These are phyloP conservation scores for Thielaviopsis euricoi DNA, from an alignment of 2,329 filamentous ascomycete genomes.

Conservation along the genomic window DNA sequence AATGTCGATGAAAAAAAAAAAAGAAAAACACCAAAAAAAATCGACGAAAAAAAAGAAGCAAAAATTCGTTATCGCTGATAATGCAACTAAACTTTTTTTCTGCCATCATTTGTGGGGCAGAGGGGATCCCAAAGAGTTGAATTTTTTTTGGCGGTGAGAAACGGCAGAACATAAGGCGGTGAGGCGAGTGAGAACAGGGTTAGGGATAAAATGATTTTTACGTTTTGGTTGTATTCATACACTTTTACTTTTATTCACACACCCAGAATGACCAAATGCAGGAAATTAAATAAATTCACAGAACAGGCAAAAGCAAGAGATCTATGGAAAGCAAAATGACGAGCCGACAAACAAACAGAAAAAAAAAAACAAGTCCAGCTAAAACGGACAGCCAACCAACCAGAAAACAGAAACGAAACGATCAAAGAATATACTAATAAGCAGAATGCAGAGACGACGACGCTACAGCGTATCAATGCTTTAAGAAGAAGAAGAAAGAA, in stretches of 20 bases:
- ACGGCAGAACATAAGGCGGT: constrained; percentile 22
- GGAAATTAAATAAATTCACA: not conserved
- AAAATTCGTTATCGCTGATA: not conserved
- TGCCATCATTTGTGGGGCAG: constrained; percentile 7
- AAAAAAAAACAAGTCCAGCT: not conserved
- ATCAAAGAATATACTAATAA: not conserved
- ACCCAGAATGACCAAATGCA: too few relatives aligned
- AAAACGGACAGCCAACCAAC: not conserved
- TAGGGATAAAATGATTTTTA: not conserved
- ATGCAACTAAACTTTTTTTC: constrained; percentile 5
- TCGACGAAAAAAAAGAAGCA: not conserved
- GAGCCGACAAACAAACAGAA: not conserved
- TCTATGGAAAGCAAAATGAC: not conserved
- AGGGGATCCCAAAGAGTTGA: constrained; percentile 12
- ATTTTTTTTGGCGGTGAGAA: constrained; percentile 30
- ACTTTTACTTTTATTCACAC: too few relatives aligned
- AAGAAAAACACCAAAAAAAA: not conserved
- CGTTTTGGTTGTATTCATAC: too few relatives aligned
- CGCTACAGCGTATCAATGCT: not conserved
- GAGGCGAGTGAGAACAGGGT: not conserved
- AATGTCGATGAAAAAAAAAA: too few relatives aligned
- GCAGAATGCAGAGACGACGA: not conserved
- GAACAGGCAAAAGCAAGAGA: not conserved
- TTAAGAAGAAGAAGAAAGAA: not conserved
- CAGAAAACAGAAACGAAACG: not conserved